Evolutionary conservation across 441 rosid genomes (phyloP).

Genomic region (Arabidopsis hybrid): DNA sequence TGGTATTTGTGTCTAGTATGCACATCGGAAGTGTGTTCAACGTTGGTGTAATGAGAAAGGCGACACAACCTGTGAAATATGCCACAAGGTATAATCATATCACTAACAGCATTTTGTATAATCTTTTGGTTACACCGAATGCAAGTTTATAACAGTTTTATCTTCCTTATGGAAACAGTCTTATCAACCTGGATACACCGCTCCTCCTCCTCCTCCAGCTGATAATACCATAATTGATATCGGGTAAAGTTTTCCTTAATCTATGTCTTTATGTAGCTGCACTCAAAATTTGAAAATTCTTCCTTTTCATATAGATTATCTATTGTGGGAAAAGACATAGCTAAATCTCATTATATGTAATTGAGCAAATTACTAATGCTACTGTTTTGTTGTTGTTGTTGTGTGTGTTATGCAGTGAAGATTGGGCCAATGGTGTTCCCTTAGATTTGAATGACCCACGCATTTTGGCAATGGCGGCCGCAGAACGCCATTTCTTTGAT

Average conservation of each 20-base stretch:
- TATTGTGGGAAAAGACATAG: neutral
- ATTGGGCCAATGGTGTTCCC: conserved; percentile 70
- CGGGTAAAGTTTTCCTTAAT: conserved; percentile 51
- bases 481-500: conserved; percentile 76
- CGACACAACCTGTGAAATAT: conserved; percentile 88
- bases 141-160: neutral
- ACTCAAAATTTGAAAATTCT: neutral
- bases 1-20: conserved; percentile 31
- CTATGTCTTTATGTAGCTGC: neutral
- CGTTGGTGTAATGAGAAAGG: conserved; percentile 97
- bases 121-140: conserved; percentile 4
- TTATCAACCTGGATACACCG: conserved; percentile 72
- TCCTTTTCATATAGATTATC: neutral
- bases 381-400: neutral
- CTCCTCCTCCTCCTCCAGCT: conserved; percentile 64
- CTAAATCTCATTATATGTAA: neutral
- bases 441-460: conserved; percentile 76
- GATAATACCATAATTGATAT: conserved; percentile 66
- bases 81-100: conserved; percentile 72
- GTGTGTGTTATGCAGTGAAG: conserved; percentile 50
- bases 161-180: conserved; percentile 46
- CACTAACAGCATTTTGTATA: neutral
- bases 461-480: conserved; percentile 78
- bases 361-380: conserved; percentile 9
- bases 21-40: conserved; percentile 86